Base-by-base conservation (phyloP, 495 filamentous ascomycete species). In the Hypoxylon subgilvum region DNA sequence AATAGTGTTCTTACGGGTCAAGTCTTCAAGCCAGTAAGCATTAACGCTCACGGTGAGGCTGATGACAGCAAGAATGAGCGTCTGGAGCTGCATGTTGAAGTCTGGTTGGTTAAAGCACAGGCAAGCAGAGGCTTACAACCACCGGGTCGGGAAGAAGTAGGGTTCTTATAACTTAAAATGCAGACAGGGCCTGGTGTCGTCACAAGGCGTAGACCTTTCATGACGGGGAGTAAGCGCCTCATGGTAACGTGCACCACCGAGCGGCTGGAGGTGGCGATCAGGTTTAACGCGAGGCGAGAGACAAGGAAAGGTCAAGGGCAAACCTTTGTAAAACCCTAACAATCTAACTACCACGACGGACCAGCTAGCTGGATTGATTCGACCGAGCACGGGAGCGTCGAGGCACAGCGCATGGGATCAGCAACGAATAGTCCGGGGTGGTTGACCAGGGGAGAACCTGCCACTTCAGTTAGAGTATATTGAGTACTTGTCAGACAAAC, bases 11-110 rank as follows among this genome's bases (percentile, higher is more conserved):
- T 69, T 45, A 77, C 75, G 75, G 47, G 67, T 50, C 45, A 77
- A 65, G 46, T 79, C 72, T 21, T 66, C 66, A 41, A 79, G 69
- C 76, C 76, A 79, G 57, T 74, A 73, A 47, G 71, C 76, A 57
- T 74, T 67, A 39, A 72, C 69, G 14, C 68, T 55, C 13, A 72
- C 67, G 17, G 67, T 61, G 10, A 75, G 66, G 60, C 72, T 61
- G 62, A 69, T 57, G 16, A 61, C 69, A 49, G 72, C 76, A 67
- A 75, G 55, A 52, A 78, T 45, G 44, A 75, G 39, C 12, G 74
- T 67, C 40, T 63, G 59, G 51, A 74, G 68, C 52, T 72, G 72
- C 74, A 78, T 78, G 38, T 49, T 61, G 61, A 42, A 59, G 45
- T 52, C 57, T 48, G 56, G 35, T 18, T 39, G 35, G 22, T 39